Base-by-base conservation (phyloP, 345 rosid species). In the Microcos paniculata region DNA sequence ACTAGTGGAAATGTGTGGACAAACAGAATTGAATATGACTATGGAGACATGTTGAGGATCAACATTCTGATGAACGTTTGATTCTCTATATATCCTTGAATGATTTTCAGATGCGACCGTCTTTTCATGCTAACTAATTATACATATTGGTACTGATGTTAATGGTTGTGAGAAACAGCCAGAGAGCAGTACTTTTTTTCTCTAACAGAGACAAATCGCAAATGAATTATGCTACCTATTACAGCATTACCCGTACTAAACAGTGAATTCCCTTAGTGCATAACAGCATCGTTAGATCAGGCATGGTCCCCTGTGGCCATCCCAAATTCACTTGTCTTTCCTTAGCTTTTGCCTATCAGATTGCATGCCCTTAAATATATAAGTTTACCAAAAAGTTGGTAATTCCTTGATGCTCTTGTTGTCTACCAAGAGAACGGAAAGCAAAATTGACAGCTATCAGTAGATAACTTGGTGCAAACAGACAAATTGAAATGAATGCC, bases 381-480 rank as follows among this genome's bases (percentile, higher is more conserved):
- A 48, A 31, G 74, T 33, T 71, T 51, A 51, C 64, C 71, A 55
- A 38, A 49, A 77, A 67, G 72, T 58, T 53, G 73, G 65, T 59
- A 28, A 73, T 10, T 73, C 59, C 61, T 78, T 49, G 46, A 1
- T 14, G 38, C 30, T 3, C 45, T 40, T 49, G 6, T 26, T 78
- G 81, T 65, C 75, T 58, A 48, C 77, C 48, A 19, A 65, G 42
- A 55, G 53, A 75, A 82, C 15, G 82, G 83, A 77, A 80, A 72
- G 18, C 2, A 49, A 53, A 80, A 66, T 59, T 8, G 74, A 72
- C 49, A 16, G 23, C 62, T 15, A 48, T 19, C 19, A 26, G n/a
- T 1, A 31, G 43, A 70, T 3, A 24, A 70, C 26, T 3, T 21
- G 26, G 19, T 33, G 57, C 61, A 31, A 70, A 33, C 12, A 52